Evolutionary conservation across 805 yeast genomes (phyloP), one percentile per base, ranked within the genome.

Genomic region (Ogataea nonfermentans): DNA sequence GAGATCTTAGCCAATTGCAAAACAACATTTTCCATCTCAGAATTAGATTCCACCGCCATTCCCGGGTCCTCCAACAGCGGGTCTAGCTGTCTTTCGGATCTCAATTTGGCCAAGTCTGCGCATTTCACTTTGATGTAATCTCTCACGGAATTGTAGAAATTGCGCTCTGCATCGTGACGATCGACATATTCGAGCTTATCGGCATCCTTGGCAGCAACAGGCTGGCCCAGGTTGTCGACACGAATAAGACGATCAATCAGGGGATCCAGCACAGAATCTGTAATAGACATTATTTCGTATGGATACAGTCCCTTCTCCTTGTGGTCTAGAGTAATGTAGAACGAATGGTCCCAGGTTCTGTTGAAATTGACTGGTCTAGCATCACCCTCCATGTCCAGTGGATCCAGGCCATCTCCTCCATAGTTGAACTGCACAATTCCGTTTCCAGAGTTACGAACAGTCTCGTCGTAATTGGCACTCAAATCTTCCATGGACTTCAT

Each of bases 381-480:
- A 64, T 95, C 96, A 52, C 99, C 99, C 67, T 95, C 99, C 99
- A 93, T 93, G 65, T 91, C 97, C 59, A 87, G 73, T 3, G 99
- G 99, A 70, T 93, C 99, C 48, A 93, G 74, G 33, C 98, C 96
- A 64, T 93, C 99, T 48, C 98, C 99, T 65, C 99, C 99, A 59
- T 93, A 93, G 24, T 88, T 86, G 66, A 93, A 93, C 66, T 93
- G 99, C 12, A 93, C 99, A 59, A 93, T 87, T 65, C 97, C 96
- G 60, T 89, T 89, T 39, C 95, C 77, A 1, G 98, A 91, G 45
- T 95, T 93, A 59, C 99, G 77, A 29, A 93, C 97, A 0, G 98
- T 91, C 54, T 79, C 79, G 62, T 93, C 99, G 63, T 93, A 93
- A 57, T 82, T 88, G 43, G 95, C 78, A 35, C 96, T 87, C 61